Evolutionary conservation across 257 asterid species (phyloP), one percentile per base, ranked within the genome.

Genomic region (Catharanthus roseus): DNA sequence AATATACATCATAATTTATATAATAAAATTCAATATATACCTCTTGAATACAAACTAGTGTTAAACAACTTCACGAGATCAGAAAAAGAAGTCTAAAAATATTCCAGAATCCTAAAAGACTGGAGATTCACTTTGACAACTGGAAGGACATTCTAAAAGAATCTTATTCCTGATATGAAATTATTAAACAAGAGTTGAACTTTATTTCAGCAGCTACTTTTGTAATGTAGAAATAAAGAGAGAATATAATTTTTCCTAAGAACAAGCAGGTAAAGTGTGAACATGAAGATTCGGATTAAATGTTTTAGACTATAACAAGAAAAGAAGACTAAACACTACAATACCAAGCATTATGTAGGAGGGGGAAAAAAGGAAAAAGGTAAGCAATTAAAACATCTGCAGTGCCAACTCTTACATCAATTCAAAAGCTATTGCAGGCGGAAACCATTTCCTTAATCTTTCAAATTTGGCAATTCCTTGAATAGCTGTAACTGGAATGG

Each of bases 381-480:
- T 8, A 67, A 67, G 42, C 28, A 13, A 18, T 49, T 36, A 47
- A 74, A 70, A 56, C 41, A 55, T 56, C 69, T 10, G 53, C 67
- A n/a, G 62, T 34, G 39, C 10, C 10, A 74, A 79, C 24, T 54
- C 92, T 77, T 83, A 93, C 97, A 93, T 91, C 81, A 88, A 77
- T 68, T 93, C 86, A 75, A 91, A 77, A 62, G 97, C 96, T 91
- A 85, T 89, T 62, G 93, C 99, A 13, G 99, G 97, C 41, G 97
- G 99, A 79, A 93, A 91, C 99, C 99, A 91, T 80, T 83, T 88
- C 77, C 74, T 82, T 55, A 91, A 69, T 58, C 82, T 83, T 42
- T 91, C 96, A 66, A 83, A 91, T 80, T 91, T 89, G 11, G 96
- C 97, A 18, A 93, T 88, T 74, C 99, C 99, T 69, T 93, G 97